Percentiles rank a stretch among this genome's conserved stretches.
Conservation (phyloP, 768 basidiomycete species). For the Naganishia antarctica region DNA sequence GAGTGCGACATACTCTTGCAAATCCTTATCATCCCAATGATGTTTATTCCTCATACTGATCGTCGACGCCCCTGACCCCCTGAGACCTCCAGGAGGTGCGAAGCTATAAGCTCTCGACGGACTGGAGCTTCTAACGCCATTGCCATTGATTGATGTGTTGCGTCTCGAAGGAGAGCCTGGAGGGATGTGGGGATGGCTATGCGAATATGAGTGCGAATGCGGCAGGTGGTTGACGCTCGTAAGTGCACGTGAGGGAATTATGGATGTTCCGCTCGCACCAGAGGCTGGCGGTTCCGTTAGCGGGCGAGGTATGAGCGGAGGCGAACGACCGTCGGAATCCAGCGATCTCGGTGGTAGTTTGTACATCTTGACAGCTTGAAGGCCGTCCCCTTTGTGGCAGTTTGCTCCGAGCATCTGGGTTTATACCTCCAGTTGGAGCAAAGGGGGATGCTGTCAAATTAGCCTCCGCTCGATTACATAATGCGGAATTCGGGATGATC, state of each 20-base stretch:
- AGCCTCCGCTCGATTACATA: no score
- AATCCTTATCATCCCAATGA: constrained; percentile 18
- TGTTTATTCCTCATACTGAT: constrained; percentile 1
- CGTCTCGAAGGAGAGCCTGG: background rate
- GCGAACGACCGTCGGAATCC: background rate
- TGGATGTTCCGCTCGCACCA: background rate
- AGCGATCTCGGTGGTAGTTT: background rate
- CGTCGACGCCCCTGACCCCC: background rate
- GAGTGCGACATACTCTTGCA: constrained; percentile 22
- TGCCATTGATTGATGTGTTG: background rate
- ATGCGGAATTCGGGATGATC: no score
- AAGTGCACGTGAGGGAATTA: background rate
- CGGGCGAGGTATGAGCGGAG: background rate
- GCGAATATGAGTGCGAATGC: background rate
- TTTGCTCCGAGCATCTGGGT: no score
- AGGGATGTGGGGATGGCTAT: background rate
- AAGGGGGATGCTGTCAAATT: no score
- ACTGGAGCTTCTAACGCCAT: background rate
- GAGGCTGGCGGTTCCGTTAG: background rate
- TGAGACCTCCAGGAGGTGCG: background rate
- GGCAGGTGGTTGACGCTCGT: constrained; percentile 16
- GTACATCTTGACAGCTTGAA: background rate
- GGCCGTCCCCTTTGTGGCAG: no score
- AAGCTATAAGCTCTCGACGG: background rate
- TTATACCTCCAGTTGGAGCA: no score